Evolutionary conservation across 2,329 filamentous ascomycete species (phyloP).

Genomic region (Pseudogymnoascus sp.): DNA sequence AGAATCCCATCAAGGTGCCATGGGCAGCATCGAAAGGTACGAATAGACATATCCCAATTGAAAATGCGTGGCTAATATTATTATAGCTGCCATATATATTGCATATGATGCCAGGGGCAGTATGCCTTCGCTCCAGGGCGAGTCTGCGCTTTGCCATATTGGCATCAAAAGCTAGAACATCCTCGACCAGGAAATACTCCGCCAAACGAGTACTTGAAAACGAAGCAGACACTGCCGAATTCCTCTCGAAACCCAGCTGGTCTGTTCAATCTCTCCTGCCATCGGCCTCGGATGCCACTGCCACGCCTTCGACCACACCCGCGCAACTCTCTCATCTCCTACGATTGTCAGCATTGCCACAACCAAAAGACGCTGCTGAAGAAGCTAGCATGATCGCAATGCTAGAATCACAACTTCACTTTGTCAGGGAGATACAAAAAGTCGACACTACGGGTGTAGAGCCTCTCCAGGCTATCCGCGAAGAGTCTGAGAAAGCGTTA

Average conservation of each 20-base stretch:
- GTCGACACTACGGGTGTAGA: conserved; percentile 67
- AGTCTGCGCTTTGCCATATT: neutral
- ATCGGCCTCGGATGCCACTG: conserved; percentile 13
- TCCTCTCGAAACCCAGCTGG: conserved; percentile 70
- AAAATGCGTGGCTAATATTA: conserved; percentile 3
- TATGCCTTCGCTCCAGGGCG: conserved; percentile 6
- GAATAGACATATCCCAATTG: neutral
- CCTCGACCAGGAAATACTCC: neutral
- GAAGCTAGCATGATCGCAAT: conserved; percentile 66
- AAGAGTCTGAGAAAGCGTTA: conserved; percentile 58
- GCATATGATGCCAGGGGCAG: neutral
- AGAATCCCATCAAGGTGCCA: conserved; percentile 3
- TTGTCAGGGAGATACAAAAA: conserved; percentile 77
- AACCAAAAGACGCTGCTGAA: conserved; percentile 53
- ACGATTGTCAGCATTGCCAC: conserved; percentile 78
- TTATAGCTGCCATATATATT: neutral
- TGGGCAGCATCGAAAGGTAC: neutral
- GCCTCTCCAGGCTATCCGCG: conserved; percentile 71
- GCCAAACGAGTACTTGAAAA: conserved; percentile 3
- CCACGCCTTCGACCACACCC: conserved; percentile 18
- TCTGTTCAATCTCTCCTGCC: conserved; percentile 71
- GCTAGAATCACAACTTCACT: conserved; percentile 75
- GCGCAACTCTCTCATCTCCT: conserved; percentile 56
- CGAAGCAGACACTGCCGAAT: conserved; percentile 25
- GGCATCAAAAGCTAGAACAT: neutral